phyloP scores from a whole-genome alignment of 352 stramenopile species.

The Phytophthora cryptogea region DNA sequence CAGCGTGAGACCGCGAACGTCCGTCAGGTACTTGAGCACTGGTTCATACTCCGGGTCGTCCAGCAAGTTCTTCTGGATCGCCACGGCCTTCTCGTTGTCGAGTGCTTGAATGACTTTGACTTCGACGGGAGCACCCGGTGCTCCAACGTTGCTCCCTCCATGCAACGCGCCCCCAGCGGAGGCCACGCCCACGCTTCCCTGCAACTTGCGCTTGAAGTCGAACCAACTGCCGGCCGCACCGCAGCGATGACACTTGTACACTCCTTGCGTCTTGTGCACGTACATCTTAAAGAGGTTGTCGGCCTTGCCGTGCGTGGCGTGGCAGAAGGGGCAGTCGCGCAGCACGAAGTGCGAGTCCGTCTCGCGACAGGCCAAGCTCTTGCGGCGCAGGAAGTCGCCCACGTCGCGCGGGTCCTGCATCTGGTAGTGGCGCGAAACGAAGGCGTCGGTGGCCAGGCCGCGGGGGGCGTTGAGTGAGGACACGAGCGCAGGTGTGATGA shows the following conservation, averaged over 20 bases:
- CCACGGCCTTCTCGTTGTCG: conserved; percentile 85
- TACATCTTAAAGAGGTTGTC: conserved; percentile 94
- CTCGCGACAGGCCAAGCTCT: conserved; percentile 63
- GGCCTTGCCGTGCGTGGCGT: conserved; percentile 72
- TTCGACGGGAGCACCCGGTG: conserved; percentile 16
- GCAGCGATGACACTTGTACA: conserved; percentile 92
- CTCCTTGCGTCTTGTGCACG: conserved; percentile 83
- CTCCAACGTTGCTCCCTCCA: conserved; percentile 20
- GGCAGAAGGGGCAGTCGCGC: conserved; percentile 89
- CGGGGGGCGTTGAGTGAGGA: conserved; percentile 3
- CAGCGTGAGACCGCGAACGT: conserved; percentile 64
- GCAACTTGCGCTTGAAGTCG: conserved; percentile 87
- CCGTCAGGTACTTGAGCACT: conserved; percentile 75
- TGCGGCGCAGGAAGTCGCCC: conserved; percentile 71
- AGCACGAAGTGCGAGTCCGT: conserved; percentile 83
- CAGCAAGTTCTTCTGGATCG: conserved; percentile 82
- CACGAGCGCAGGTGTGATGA: conserved; percentile 4
- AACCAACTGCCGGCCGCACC: conserved; percentile 87
- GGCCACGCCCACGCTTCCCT: conserved; percentile 55
- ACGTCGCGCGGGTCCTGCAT: conserved; percentile 70
- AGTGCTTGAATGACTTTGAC: conserved; percentile 79
- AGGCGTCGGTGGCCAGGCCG: conserved; percentile 46
- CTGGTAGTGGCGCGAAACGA: conserved; percentile 85
- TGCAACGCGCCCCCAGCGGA: conserved; percentile 47
- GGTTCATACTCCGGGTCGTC: conserved; percentile 64